These are phyloP conservation scores for Citrullus mucosospermus DNA, from an alignment of 306 rosid species.

Conservation along the genomic window DNA sequence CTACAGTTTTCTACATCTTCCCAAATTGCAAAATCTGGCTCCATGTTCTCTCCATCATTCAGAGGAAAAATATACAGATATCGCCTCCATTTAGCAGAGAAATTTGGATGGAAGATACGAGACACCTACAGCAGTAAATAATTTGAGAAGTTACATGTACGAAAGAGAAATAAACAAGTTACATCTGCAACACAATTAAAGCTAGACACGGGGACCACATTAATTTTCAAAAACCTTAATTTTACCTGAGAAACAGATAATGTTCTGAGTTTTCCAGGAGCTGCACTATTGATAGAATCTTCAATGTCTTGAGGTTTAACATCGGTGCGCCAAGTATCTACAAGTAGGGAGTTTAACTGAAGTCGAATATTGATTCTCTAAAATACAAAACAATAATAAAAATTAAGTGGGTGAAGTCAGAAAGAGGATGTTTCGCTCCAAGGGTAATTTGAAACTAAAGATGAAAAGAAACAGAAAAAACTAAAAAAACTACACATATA, in stretches of 20 bases:
- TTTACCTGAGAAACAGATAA: constrained; percentile 61
- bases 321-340: constrained; percentile 90
- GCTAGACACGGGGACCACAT: background rate
- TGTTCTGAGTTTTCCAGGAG: constrained; percentile 62
- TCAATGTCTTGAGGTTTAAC: constrained; percentile 50
- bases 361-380: background rate
- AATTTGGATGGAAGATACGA: constrained; percentile 80
- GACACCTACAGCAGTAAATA: constrained; percentile 51
- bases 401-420: background rate
- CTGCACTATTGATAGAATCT: constrained; percentile 57
- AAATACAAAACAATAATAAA: background rate
- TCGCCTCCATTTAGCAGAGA: constrained; percentile 92
- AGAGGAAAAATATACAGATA: constrained; percentile 82
- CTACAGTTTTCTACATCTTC: constrained; percentile 16
- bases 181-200: background rate
- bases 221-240: constrained; percentile 7
- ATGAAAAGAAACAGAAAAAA: background rate
- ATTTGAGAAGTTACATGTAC: background rate
- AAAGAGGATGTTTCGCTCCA: background rate
- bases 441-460: background rate
- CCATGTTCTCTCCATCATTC: constrained; percentile 28
- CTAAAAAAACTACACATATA: background rate
- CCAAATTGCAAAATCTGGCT: constrained; percentile 20
- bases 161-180: background rate
- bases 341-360: background rate